A percentile compares a stretch with the other conserved stretches of the same genome.
phyloP scores from a whole-genome alignment of 768 basidiomycete genomes.

The Mycena rebaudengoi region DNA sequence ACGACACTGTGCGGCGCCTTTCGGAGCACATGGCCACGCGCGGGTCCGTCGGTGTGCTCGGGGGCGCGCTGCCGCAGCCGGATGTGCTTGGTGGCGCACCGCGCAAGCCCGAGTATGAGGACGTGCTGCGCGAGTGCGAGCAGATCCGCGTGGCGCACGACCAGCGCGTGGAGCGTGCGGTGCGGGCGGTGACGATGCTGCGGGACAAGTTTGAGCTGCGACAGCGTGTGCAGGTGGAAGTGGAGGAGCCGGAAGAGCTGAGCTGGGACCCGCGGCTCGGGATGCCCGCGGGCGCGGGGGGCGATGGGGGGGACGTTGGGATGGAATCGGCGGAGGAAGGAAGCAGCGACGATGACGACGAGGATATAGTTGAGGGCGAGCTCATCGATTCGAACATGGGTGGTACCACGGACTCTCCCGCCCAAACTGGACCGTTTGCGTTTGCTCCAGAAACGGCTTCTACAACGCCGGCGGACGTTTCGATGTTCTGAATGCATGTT shows the following conservation, averaged over 20 bases:
- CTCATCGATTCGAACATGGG: constrained; percentile 14
- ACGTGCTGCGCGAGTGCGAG: constrained; percentile 71
- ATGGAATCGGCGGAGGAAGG: constrained; percentile 42
- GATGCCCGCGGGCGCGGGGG: constrained; percentile 24
- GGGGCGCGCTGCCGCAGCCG: constrained; percentile 42
- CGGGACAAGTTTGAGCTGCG: constrained; percentile 86
- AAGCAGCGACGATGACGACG: constrained; percentile 48
- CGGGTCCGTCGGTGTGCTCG: constrained; percentile 61
- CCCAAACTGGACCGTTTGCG: neutral
- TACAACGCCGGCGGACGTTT: too few species aligned
- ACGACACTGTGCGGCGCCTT: constrained; percentile 74
- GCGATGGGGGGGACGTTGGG: constrained; percentile 31
- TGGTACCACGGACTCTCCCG: constrained; percentile 20
- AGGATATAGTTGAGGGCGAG: constrained; percentile 42
- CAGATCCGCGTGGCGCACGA: constrained; percentile 79
- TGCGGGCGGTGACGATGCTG: constrained; percentile 81
- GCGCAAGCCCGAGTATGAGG: constrained; percentile 63
- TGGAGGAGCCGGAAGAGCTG: constrained; percentile 81
- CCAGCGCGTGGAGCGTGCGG: constrained; percentile 76
- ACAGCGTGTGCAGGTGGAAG: constrained; percentile 79
- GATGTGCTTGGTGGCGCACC: constrained; percentile 31
- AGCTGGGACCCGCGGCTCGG: constrained; percentile 70
- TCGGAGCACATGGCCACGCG: constrained; percentile 71
- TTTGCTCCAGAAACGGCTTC: too few species aligned
- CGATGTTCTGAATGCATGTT: too few species aligned